Evolutionary conservation across 2,329 filamentous ascomycete genomes (phyloP).

Genomic region (Fusarium tanahbumbuense): DNA sequence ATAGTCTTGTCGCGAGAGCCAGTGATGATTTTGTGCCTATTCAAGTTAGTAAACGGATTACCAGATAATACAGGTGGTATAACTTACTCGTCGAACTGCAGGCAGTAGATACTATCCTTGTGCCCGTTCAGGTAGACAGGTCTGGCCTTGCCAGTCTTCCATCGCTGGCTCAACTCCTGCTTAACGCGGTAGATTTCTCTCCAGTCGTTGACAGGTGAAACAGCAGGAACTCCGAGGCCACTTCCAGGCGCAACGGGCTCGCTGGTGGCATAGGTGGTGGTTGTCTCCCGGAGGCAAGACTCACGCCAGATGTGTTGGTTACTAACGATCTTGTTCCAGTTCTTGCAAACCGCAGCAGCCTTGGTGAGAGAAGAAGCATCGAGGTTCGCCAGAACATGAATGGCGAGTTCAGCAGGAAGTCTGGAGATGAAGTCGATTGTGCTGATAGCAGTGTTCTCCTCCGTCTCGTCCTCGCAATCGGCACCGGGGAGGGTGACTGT

Average conservation of each 20-base stretch:
- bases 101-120: constrained; percentile 95
- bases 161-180: constrained; percentile 79
- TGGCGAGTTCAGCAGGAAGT: constrained; percentile 68
- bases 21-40: constrained; percentile 91
- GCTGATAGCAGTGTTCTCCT: constrained; percentile 58
- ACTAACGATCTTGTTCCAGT: constrained; percentile 60
- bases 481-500: constrained; percentile 59
- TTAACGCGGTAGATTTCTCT: constrained; percentile 85
- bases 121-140: constrained; percentile 94
- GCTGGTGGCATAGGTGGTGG: constrained; percentile 69
- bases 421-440: constrained; percentile 68
- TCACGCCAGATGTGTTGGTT: constrained; percentile 73
- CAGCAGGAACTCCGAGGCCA: constrained; percentile 67
- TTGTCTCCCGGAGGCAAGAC: constrained; percentile 71
- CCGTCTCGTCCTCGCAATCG: constrained; percentile 49
- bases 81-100: constrained; percentile 94
- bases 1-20: constrained; percentile 96
- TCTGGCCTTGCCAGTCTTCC: constrained; percentile 81
- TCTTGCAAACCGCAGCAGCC: constrained; percentile 62
- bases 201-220: constrained; percentile 79
- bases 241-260: constrained; percentile 62
- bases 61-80: constrained; percentile 47
- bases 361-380: constrained; percentile 64
- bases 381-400: constrained; percentile 68
- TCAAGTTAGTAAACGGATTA: constrained; percentile 49